Conservation (phyloP, 441 rosid species). For the Pelargonium citronellum region DNA sequence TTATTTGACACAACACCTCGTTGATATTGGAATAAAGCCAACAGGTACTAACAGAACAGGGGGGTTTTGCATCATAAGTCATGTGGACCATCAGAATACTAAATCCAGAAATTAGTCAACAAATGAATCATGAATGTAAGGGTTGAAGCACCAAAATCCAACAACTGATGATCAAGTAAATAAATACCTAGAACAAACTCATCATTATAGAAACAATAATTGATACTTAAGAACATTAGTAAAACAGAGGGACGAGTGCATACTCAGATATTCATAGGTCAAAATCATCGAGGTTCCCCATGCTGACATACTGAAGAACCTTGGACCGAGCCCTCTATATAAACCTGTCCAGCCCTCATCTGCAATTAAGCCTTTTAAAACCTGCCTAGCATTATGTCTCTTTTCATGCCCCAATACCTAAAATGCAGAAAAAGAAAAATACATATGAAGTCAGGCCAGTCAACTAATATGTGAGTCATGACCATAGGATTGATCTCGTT, state of each 20-base stretch:
- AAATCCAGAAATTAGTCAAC: too few relatives aligned
- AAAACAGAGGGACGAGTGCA: constrained; percentile 27
- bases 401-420: constrained; percentile 87
- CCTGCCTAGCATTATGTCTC: constrained; percentile 58
- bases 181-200: neutral
- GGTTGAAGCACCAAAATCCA: constrained; percentile 1
- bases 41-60: too few relatives aligned
- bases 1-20: too few relatives aligned
- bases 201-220: constrained; percentile 1
- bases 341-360: constrained; percentile 94
- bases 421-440: constrained; percentile 14
- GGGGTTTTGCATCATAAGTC: too few relatives aligned
- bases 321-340: constrained; percentile 85
- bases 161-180: neutral
- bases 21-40: too few relatives aligned
- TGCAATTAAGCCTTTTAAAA: constrained; percentile 58
- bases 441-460: neutral
- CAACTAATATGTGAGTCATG: neutral
- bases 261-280: constrained; percentile 90
- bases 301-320: constrained; percentile 91
- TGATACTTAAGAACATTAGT: neutral
- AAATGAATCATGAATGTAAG: too few relatives aligned
- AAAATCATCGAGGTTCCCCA: constrained; percentile 98
- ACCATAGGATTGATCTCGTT: neutral
- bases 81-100: too few relatives aligned